Conservation (phyloP, 495 filamentous ascomycete species). For the Talaromyces proteolyticus region DNA sequence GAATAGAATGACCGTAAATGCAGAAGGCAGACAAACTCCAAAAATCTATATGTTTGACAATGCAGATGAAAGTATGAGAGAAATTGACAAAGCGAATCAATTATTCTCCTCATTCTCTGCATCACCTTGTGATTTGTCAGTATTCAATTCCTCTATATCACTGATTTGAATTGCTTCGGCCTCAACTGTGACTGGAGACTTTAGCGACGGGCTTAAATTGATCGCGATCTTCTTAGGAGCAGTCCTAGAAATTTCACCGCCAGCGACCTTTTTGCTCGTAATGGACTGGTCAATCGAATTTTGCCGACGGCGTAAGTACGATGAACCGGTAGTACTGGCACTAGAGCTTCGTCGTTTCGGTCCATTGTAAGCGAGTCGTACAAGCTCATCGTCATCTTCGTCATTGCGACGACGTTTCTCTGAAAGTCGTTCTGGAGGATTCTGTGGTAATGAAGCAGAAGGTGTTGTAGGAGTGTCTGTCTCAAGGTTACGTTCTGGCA, state of each 20-base stretch:
- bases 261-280: constrained; percentile 22
- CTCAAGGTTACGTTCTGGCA: constrained; percentile 9
- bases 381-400: constrained; percentile 74
- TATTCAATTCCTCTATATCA: background rate
- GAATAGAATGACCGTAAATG: constrained; percentile 1
- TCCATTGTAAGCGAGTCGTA: constrained; percentile 54
- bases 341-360: constrained; percentile 60
- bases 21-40: constrained; percentile 2
- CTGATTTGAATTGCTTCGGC: constrained; percentile 6
- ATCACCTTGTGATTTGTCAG: background rate
- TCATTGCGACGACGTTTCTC: constrained; percentile 91
- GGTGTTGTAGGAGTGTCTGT: constrained; percentile 14
- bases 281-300: constrained; percentile 29
- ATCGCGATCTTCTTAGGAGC: constrained; percentile 48
- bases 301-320: constrained; percentile 32
- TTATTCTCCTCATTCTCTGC: background rate
- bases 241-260: constrained; percentile 12
- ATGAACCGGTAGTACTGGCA: constrained; percentile 26
- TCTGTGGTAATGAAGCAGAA: constrained; percentile 25
- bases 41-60: constrained; percentile 3
- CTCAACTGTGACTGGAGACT: constrained; percentile 6
- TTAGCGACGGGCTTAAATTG: constrained; percentile 24
- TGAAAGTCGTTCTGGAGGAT: constrained; percentile 67
- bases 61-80: constrained; percentile 16
- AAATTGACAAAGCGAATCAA: constrained; percentile 3